These are phyloP conservation scores for Musa balbisiana DNA, from an alignment of 202 grass and related monocot species.

Conservation along the genomic window DNA sequence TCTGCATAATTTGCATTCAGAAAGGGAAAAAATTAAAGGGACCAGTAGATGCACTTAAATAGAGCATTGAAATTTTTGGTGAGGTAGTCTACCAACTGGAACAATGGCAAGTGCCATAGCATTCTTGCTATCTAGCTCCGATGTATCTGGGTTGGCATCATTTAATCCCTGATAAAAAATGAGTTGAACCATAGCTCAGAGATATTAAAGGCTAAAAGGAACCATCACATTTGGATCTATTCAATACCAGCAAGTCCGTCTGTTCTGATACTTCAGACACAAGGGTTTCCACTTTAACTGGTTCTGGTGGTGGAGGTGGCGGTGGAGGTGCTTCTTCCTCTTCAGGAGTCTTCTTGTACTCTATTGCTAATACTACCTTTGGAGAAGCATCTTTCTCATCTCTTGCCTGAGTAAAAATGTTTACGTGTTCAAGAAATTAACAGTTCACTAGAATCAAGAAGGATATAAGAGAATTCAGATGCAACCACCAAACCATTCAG, in stretches of 20 bases:
- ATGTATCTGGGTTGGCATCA: slow-evolving; percentile 33
- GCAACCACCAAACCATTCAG: not conserved
- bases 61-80: not conserved
- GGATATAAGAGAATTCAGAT: not conserved
- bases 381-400: slow-evolving; percentile 28
- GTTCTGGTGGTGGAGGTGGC: slow-evolving; percentile 44
- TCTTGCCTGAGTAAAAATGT: slow-evolving; percentile 26
- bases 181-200: slow-evolving; percentile 5
- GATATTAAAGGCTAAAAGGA: slow-evolving; percentile 3
- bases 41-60: not conserved
- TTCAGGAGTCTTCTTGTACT: slow-evolving; percentile 55
- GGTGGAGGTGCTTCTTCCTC: slow-evolving; percentile 41
- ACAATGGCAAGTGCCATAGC: slow-evolving; percentile 61
- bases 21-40: not conserved
- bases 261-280: slow-evolving; percentile 14
- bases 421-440: slow-evolving; percentile 8
- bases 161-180: slow-evolving; percentile 50
- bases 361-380: slow-evolving; percentile 53
- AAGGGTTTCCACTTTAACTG: slow-evolving; percentile 35
- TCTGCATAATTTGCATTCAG: slow-evolving; percentile 26
- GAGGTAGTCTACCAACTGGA: slow-evolving; percentile 44
- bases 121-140: slow-evolving; percentile 64
- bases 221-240: not conserved
- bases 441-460: not conserved
- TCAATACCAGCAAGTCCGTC: slow-evolving; percentile 74